A percentile compares a stretch with the other conserved stretches of the same genome.
phyloP scores from a whole-genome alignment of 1,284 basidiomycete species.

The Cronartium ribicola region DNA sequence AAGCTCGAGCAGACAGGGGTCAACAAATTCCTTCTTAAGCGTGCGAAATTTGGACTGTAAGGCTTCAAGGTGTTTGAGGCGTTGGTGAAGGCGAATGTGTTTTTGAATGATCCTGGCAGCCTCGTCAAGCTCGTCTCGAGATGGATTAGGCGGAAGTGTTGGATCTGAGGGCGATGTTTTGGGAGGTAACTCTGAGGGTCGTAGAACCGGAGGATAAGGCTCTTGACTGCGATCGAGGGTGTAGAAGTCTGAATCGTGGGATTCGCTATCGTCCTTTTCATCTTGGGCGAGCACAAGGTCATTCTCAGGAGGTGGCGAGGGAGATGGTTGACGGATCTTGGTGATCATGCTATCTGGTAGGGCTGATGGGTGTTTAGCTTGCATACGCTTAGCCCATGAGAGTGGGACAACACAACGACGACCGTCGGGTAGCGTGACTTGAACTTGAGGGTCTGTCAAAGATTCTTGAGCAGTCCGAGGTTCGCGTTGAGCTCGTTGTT shows the following conservation, averaged over 20 bases:
- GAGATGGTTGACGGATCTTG: not conserved
- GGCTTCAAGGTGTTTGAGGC: slow-evolving; percentile 18
- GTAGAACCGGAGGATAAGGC: slow-evolving; percentile 16
- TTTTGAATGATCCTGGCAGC: slow-evolving; percentile 34
- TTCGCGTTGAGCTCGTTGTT: not conserved
- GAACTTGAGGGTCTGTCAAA: slow-evolving; percentile 11
- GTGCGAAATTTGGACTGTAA: slow-evolving; percentile 19
- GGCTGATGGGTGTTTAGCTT: slow-evolving; percentile 20
- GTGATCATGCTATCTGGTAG: slow-evolving; percentile 29
- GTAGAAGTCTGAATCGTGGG: slow-evolving; percentile 23
- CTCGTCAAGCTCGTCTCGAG: slow-evolving; percentile 22
- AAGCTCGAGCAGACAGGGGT: slow-evolving; percentile 12
- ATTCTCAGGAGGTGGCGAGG: slow-evolving; percentile 1
- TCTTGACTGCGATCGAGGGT: slow-evolving; percentile 30
- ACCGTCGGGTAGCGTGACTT: slow-evolving; percentile 29
- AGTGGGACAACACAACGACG: slow-evolving; percentile 21
- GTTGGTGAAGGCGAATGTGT: slow-evolving; percentile 11
- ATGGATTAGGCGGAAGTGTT: slow-evolving; percentile 9
- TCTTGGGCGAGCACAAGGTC: not conserved
- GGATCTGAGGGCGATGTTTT: not conserved
- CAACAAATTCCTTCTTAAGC: slow-evolving; percentile 10
- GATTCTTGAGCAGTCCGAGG: not conserved
- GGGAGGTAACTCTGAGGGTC: not conserved
- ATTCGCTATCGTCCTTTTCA: slow-evolving; percentile 12
- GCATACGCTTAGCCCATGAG: slow-evolving; percentile 36